A percentile compares a stretch with the other conserved stretches of the same genome.
Evolutionary conservation across 2,329 filamentous ascomycete species (phyloP).

Genomic region (Fusarium illudens): DNA sequence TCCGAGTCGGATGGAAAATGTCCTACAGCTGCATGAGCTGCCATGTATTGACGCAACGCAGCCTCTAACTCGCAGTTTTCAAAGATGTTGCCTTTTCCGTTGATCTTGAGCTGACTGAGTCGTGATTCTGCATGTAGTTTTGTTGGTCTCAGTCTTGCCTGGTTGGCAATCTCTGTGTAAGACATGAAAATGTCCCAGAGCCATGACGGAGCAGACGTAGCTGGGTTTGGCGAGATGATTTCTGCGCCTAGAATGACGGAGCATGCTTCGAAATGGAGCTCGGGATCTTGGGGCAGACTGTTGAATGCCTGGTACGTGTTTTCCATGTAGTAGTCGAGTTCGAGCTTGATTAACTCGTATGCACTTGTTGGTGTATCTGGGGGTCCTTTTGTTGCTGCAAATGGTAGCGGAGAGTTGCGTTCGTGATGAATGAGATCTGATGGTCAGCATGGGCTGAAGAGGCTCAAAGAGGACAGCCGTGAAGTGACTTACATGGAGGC

Average conservation of each 20-base stretch:
- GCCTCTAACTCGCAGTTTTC: constrained; percentile 32
- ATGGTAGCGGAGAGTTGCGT: constrained; percentile 27
- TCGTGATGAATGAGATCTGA: constrained; percentile 37
- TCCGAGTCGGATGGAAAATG: constrained; percentile 26
- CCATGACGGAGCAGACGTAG: constrained; percentile 19
- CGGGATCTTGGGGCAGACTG: constrained; percentile 12
- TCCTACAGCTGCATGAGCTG: constrained; percentile 15
- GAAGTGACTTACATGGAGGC: constrained; percentile 48
- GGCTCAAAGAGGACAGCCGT: rapidly evolving
- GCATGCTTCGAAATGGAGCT: constrained; percentile 32
- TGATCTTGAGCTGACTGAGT: constrained; percentile 28
- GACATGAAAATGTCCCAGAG: constrained; percentile 35
- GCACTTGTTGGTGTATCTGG: constrained; percentile 34
- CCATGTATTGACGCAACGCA: constrained; percentile 21
- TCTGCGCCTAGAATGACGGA: constrained; percentile 27
- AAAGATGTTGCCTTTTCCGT: constrained; percentile 32
- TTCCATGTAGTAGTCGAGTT: constrained; percentile 31
- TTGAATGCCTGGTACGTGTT: constrained; percentile 15
- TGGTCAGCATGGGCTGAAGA: not conserved
- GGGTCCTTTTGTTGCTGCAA: constrained; percentile 30
- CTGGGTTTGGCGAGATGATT: constrained; percentile 23
- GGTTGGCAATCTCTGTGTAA: constrained; percentile 18
- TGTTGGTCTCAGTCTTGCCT: constrained; percentile 20
- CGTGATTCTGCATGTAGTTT: constrained; percentile 25
- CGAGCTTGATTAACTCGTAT: constrained; percentile 30